Percentiles rank a stretch among this genome's conserved stretches.
These are phyloP conservation scores for Yamagishiella unicocca DNA, from an alignment of 139 green algal species.

Conservation along the genomic window DNA sequence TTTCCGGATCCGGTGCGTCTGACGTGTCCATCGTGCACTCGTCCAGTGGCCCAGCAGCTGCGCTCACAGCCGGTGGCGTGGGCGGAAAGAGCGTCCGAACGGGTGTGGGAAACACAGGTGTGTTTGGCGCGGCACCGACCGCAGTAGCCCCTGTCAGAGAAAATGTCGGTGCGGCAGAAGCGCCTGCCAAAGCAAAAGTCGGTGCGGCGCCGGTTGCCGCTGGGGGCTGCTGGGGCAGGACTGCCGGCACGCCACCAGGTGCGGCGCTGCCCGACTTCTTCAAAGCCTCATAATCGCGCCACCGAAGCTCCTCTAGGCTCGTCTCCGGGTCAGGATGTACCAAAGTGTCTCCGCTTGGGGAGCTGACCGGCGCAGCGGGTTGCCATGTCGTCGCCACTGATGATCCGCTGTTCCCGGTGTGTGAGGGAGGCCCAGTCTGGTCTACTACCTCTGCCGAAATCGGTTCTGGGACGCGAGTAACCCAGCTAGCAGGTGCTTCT, in stretches of 20 bases:
- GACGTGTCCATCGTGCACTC: not conserved
- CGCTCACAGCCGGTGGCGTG: not conserved
- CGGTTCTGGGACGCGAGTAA: not conserved
- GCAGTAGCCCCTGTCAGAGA: not conserved
- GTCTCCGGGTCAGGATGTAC: not conserved
- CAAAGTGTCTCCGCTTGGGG: not conserved
- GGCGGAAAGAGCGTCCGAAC: conserved; percentile 26
- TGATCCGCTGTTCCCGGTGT: not conserved
- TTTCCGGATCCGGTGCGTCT: not conserved
- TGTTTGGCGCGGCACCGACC: not conserved
- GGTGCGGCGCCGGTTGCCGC: not conserved
- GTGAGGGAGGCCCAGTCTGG: not conserved
- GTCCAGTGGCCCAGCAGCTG: not conserved
- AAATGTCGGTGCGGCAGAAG: not conserved
- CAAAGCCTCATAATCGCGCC: conserved; percentile 2
- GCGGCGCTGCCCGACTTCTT: too few relatives aligned
- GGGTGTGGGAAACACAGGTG: conserved; percentile 23
- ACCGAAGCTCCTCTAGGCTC: not conserved
- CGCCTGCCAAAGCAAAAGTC: too few relatives aligned
- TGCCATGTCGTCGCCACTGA: not conserved
- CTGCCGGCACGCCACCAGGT: not conserved
- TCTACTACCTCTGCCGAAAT: not conserved
- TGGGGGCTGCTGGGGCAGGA: not conserved
- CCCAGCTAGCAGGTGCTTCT: not conserved
- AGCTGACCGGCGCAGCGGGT: not conserved